Evolutionary conservation across 805 yeast species (phyloP).

Genomic region (Cyberlindnera mycetangii): DNA sequence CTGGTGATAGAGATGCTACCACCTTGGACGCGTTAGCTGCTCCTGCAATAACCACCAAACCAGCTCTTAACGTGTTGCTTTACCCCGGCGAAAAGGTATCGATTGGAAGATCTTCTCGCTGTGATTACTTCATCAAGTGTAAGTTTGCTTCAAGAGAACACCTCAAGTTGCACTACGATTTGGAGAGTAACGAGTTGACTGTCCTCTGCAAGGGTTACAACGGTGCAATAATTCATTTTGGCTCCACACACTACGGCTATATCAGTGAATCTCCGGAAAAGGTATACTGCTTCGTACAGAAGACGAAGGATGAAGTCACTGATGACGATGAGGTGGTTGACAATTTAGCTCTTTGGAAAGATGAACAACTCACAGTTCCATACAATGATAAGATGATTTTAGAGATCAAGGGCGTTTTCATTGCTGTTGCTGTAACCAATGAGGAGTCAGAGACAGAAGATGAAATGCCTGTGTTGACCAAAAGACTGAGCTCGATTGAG

Average conservation of each 20-base stretch:
- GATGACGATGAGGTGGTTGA: conserved; percentile 16
- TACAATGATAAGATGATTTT: conserved; percentile 56
- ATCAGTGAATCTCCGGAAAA: conserved; percentile 20
- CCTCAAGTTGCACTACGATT: conserved; percentile 45
- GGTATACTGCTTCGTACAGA: conserved; percentile 25
- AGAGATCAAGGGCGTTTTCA: conserved; percentile 67
- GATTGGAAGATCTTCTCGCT: conserved; percentile 61
- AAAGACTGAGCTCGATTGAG: conserved; percentile 17
- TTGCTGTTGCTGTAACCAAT: conserved; percentile 46
- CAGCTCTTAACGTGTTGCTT: conserved; percentile 20
- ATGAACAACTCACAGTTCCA: conserved; percentile 66
- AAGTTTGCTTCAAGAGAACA: conserved; percentile 69
- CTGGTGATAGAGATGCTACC: background rate
- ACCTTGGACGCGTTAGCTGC: conserved; percentile 5
- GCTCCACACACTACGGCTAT: conserved; percentile 40
- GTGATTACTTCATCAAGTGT: conserved; percentile 42
- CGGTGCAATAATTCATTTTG: conserved; percentile 69
- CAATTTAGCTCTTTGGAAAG: conserved; percentile 53
- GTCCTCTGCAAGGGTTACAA: conserved; percentile 80
- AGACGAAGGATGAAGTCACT: conserved; percentile 9
- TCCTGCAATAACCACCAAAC: background rate
- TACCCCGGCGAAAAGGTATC: conserved; percentile 20
- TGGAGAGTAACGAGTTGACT: conserved; percentile 39
- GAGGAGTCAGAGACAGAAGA: conserved; percentile 42
- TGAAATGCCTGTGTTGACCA: conserved; percentile 29